Percentiles rank a stretch among this genome's conserved stretches.
Conservation (phyloP, 2,329 filamentous ascomycete species). For the Hysterium pulicare region DNA sequence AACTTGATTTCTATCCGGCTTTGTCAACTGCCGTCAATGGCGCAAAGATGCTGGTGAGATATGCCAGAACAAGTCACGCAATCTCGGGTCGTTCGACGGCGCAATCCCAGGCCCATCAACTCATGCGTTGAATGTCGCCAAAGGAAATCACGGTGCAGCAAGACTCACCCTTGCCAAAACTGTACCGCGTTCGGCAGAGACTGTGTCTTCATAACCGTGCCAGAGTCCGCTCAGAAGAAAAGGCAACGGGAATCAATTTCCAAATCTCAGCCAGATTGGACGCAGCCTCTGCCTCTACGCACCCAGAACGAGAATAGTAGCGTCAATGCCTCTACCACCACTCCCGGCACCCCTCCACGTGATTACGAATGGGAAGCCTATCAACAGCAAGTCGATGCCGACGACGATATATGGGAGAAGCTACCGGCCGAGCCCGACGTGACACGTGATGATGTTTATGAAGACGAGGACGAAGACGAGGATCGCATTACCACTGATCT, state of each 20-base stretch:
- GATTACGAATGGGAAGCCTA: slow-evolving; percentile 40
- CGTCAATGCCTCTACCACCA: slow-evolving; percentile 26
- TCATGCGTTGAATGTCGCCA: slow-evolving; percentile 39
- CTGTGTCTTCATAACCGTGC: slow-evolving; percentile 38
- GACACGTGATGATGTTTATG: slow-evolving; percentile 36
- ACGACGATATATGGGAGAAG: slow-evolving; percentile 35
- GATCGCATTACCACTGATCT: slow-evolving; percentile 37
- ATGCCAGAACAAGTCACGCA: slow-evolving; percentile 39
- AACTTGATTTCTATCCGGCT: no score
- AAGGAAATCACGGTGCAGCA: slow-evolving; percentile 37
- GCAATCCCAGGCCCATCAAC: slow-evolving; percentile 39
- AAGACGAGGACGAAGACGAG: slow-evolving; percentile 38
- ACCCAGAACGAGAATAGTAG: slow-evolving; percentile 17
- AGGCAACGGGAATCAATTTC: slow-evolving; percentile 32
- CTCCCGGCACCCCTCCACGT: slow-evolving; percentile 35
- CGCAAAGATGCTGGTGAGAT: slow-evolving; percentile 28
- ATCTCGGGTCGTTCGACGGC: slow-evolving; percentile 36
- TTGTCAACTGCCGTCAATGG: no score
- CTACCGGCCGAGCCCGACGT: slow-evolving; percentile 35
- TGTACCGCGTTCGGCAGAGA: slow-evolving; percentile 38
- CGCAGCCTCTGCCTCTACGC: slow-evolving; percentile 34
- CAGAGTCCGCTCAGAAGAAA: slow-evolving; percentile 36
- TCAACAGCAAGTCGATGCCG: slow-evolving; percentile 36
- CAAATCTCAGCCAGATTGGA: slow-evolving; percentile 33
- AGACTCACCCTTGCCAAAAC: slow-evolving; percentile 39